These are phyloP conservation scores for Zymoseptoria crescenta DNA, from an alignment of 2,329 filamentous ascomycete genomes.

Conservation along the genomic window DNA sequence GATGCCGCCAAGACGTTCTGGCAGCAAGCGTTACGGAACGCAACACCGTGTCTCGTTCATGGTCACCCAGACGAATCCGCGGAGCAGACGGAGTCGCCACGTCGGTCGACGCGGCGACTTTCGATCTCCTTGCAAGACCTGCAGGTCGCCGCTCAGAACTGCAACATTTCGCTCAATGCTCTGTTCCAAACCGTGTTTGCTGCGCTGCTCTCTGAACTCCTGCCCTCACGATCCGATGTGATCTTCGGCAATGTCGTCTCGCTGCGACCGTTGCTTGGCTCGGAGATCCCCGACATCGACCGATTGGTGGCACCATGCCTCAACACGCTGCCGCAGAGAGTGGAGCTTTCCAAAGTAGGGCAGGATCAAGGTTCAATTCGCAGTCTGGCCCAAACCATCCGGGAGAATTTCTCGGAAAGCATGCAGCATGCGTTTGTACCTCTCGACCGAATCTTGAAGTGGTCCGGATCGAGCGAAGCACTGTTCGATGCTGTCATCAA, in stretches of 20 bases:
- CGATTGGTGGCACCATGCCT: conserved; percentile 13
- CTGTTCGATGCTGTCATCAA: conserved; percentile 12
- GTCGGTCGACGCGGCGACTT: conserved; percentile 1
- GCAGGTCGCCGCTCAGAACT: not conserved
- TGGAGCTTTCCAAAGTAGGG: conserved; percentile 3
- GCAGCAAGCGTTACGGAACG: not conserved
- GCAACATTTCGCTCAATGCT: not conserved
- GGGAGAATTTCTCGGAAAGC: conserved; percentile 6
- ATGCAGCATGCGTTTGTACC: conserved; percentile 10
- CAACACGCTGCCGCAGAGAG: conserved; percentile 8
- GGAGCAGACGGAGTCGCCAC: not conserved
- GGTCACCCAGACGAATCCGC: not conserved
- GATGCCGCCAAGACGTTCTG: not conserved
- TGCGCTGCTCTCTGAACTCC: conserved; percentile 4
- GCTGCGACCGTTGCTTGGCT: not conserved
- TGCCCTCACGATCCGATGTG: conserved; percentile 5
- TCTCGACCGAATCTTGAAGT: conserved; percentile 8
- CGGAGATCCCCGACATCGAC: conserved; percentile 5
- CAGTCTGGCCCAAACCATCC: not conserved
- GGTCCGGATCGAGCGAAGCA: conserved; percentile 8
- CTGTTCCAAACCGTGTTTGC: conserved; percentile 9
- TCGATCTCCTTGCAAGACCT: not conserved
- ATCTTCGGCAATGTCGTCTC: conserved; percentile 14
- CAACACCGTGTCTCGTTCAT: not conserved
- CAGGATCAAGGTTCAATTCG: not conserved